Evolutionary conservation across 306 rosid species (phyloP), one percentile per base, ranked within the genome.

Genomic region (Casuarina equisetifolia): DNA sequence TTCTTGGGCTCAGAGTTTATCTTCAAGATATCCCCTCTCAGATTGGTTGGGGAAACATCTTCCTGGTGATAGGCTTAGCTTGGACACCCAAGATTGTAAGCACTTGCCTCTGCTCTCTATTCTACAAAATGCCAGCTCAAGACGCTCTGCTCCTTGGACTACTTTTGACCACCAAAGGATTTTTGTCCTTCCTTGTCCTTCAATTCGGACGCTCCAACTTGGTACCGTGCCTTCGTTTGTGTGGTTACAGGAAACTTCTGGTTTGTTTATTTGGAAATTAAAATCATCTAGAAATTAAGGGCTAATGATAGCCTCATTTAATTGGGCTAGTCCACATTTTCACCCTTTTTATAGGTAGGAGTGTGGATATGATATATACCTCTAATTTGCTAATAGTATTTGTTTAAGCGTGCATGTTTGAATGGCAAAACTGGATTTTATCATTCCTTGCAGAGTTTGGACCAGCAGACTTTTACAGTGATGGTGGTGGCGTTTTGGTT

Each of bases 91-190:
- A 87, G 73, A 50, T 87, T 51, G 43, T 70, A 2, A 84, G 86
- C 49, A 82, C 82, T 25, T 87, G 73, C 25, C 25, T 79, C 2
- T 74, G 68, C 9, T 82, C 84, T 44, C 74, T 82, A 11, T 42
- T 79, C 51, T 66, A 81, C 68, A 79, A 74, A 44, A 79, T 87
- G 79, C 57, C 78, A n/a, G 49, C 72, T 0, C 42, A 80, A 20
- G 88, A 84, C 42, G 75, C 79, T 19, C 57, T 87, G 73, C 74
- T 81, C 52, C 79, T 87, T 55, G 90, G 86, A 2, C 53, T 85
- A 12, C 72, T 84, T 13, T 79, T 87, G 88, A 84, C 84, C 73
- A 79, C 90, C 44, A 87, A 82, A 70, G 90, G 86, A 59, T 48
- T 84, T 38, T 36, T 84, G 38, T 58, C 86, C 0, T 79, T 87